Base-by-base conservation (phyloP, 495 filamentous ascomycete species). In the Extremus antarcticus region DNA sequence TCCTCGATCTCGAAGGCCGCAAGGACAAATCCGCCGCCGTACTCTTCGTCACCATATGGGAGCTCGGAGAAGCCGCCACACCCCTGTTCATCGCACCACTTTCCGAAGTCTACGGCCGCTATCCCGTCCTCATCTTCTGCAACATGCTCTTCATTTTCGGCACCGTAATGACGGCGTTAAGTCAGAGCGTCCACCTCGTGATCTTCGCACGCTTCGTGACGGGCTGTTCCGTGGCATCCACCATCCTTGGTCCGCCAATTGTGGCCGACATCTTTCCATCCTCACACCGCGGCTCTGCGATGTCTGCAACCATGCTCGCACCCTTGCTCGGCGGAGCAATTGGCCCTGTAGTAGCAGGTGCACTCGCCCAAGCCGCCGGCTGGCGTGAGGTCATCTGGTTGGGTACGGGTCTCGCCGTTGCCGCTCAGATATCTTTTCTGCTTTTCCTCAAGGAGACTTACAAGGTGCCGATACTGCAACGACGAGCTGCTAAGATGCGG, bases 81-180 rank as follows among this genome's bases (percentile, higher is more conserved):
- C 80, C 80, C 0, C 58, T 84, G 0, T 64, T 82, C 15, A 80
- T 82, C 63, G 80, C 78, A 2, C 79, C 79, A 0, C 65, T 83
- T 1, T 78, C 74, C 4, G 79, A 83, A 55, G 60, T 80, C 3
- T 73, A 73, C 55, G 80, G 79, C 9, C 75, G 80, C 0, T 67
- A 74, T 56, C 70, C 74, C 0, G 74, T 79, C 45, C 70, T 78
- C 56, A 79, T 78, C 61, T 66, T 56, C 20, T 72, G 73, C 43
- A 81, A 79, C 57, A 46, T 65, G 0, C 65, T 80, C 9, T 78
- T 82, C 63, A 73, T 79, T 51, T 24, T 67, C 10, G 69, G 69
- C 23, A 71, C 70, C 11, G 58, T 71, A 3, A 57, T 80, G 0
- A 71, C 72, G 9, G 76, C 76, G 4, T 50, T 72, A 9, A 70